Conservation (phyloP, 176 grass and related monocot species). For the Musa troglodytarum region DNA sequence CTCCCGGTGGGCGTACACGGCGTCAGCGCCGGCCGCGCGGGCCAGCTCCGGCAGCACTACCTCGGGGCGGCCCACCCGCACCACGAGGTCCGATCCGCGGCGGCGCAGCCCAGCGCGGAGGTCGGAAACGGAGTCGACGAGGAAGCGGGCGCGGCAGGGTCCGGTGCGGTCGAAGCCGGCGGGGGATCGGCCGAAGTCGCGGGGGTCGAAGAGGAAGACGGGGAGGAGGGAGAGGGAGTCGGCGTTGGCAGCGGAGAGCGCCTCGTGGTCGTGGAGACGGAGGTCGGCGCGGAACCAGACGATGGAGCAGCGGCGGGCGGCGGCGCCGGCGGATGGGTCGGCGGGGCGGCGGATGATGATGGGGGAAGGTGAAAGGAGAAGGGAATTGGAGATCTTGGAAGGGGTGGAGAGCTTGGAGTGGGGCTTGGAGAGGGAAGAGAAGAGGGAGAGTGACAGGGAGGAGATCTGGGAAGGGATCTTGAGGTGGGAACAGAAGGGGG, state of each 20-base stretch:
- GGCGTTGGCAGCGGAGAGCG: constrained; percentile 37
- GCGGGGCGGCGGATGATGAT: constrained; percentile 31
- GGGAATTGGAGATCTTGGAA: constrained; percentile 5
- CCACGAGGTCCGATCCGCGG: constrained; percentile 71
- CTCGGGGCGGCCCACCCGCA: constrained; percentile 75
- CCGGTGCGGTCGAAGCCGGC: constrained; percentile 74
- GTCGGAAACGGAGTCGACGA: constrained; percentile 75
- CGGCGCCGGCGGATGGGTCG: constrained; percentile 37
- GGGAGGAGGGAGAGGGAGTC: constrained; percentile 73
- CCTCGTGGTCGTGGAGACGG: constrained; percentile 78
- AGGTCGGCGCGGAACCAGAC: constrained; percentile 86
- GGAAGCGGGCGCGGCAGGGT: constrained; percentile 62
- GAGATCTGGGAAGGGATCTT: constrained; percentile 33
- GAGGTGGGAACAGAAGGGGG: constrained; percentile 20
- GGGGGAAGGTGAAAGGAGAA: constrained; percentile 12
- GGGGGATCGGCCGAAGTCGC: constrained; percentile 71
- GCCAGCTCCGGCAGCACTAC: constrained; percentile 70
- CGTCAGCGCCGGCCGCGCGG: constrained; percentile 41
- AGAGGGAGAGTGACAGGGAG: constrained; percentile 22
- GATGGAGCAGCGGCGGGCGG: constrained; percentile 58
- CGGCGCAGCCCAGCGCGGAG: constrained; percentile 54
- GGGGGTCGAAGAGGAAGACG: constrained; percentile 75
- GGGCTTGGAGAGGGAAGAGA: constrained; percentile 34
- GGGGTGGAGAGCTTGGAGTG: constrained; percentile 18
- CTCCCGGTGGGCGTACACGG: constrained; percentile 80